Evolutionary conservation across 2,329 filamentous ascomycete genomes (phyloP).

Genomic region (Arthrobotrys iridis): DNA sequence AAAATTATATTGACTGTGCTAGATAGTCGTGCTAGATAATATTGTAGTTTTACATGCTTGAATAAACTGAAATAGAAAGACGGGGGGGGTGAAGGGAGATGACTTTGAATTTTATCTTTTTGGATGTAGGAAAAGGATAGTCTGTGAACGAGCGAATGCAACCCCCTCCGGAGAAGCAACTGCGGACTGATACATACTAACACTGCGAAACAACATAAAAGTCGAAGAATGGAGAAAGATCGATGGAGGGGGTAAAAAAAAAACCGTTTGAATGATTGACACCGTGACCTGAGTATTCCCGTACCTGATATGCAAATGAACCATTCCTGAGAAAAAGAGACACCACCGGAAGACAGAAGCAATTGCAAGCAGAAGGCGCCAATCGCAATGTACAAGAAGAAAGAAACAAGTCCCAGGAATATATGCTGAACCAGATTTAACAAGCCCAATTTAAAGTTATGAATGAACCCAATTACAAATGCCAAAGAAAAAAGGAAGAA

Average conservation of each 20-base stretch:
- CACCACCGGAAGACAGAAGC: neutral
- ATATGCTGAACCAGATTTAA: neutral
- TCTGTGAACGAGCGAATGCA: neutral
- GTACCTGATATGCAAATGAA: slow-evolving; percentile 26
- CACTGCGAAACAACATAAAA: neutral
- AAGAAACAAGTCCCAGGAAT: slow-evolving; percentile 15
- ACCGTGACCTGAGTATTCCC: slow-evolving; percentile 14
- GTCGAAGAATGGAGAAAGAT: neutral
- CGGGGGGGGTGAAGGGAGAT: neutral
- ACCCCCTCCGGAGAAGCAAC: neutral
- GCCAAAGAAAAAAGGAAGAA: neutral
- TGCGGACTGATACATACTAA: neutral
- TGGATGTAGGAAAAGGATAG: neutral
- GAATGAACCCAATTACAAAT: slow-evolving; percentile 40
- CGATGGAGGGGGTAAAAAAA: neutral
- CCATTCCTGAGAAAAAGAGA: slow-evolving; percentile 6
- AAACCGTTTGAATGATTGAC: neutral
- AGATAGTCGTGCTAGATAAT: too few relatives aligned
- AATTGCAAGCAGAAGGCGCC: slow-evolving; percentile 23
- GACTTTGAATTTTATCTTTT: slow-evolving; percentile 7
- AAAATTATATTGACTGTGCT: slow-evolving; percentile 24
- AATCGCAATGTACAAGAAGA: slow-evolving; percentile 48
- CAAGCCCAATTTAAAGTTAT: neutral
- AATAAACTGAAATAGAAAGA: neutral
- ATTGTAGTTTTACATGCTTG: slow-evolving; percentile 27